Conservation (phyloP, 805 yeast species). For the Ogataea degrootiae region DNA sequence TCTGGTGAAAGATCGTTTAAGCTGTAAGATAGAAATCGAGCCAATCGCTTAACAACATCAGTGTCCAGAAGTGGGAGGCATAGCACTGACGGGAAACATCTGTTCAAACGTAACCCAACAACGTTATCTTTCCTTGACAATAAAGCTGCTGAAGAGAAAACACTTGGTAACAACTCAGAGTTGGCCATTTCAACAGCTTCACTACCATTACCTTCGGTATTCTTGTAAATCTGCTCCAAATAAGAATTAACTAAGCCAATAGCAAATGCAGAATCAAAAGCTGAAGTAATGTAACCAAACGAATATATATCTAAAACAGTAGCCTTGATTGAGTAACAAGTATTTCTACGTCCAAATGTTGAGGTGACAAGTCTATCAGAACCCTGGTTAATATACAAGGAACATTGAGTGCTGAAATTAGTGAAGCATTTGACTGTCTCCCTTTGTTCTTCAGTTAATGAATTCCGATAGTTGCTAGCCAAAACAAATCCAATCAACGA, state of each 20-base stretch:
- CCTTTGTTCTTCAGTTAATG: slow-evolving; percentile 7
- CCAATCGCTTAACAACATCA: slow-evolving; percentile 45
- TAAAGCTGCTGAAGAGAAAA: slow-evolving; percentile 31
- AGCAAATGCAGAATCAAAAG: slow-evolving; percentile 40
- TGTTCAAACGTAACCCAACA: slow-evolving; percentile 34
- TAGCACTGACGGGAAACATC: slow-evolving; percentile 44
- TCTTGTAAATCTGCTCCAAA: slow-evolving; percentile 29
- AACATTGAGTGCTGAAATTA: too few relatives aligned
- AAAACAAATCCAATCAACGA: slow-evolving; percentile 16
- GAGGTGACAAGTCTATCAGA: slow-evolving; percentile 23
- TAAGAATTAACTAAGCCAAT: slow-evolving; percentile 44
- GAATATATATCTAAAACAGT: slow-evolving; percentile 55
- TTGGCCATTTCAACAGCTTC: slow-evolving; percentile 46
- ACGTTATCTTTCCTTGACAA: slow-evolving; percentile 34
- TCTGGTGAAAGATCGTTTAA: slow-evolving; percentile 71
- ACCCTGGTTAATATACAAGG: slow-evolving; percentile 16
- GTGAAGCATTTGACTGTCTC: too few relatives aligned
- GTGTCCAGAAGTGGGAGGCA: slow-evolving; percentile 48
- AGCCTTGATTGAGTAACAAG: slow-evolving; percentile 20
- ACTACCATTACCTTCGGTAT: slow-evolving; percentile 36
- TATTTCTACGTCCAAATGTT: slow-evolving; percentile 23
- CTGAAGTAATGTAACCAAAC: slow-evolving; percentile 46
- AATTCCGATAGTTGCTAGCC: slow-evolving; percentile 3
- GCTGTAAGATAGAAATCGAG: slow-evolving; percentile 60
- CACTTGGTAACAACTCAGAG: slow-evolving; percentile 41